Conservation (phyloP, 805 yeast genomes). For the Yarrowia phangngaensis region DNA sequence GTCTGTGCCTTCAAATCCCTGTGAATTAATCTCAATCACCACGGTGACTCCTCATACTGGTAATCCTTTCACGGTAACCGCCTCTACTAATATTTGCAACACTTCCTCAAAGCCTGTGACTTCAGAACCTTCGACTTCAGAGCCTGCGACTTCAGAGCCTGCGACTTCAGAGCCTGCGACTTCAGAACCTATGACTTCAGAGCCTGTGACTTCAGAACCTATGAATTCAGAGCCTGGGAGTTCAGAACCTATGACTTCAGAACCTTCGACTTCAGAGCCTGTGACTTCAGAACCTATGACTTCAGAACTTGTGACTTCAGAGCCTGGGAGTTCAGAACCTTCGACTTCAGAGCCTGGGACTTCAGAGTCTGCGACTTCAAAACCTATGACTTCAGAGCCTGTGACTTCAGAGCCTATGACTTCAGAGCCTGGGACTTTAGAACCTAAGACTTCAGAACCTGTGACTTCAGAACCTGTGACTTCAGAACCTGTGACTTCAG, state of each 20-base stretch:
- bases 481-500: not conserved
- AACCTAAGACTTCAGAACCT: not conserved
- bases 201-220: slow-evolving; percentile 2
- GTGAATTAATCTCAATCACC: not conserved
- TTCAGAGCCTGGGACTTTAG: not conserved
- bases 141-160: too few species aligned
- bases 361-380: too few species aligned
- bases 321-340: not conserved
- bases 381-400: not conserved
- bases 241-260: not conserved
- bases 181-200: not conserved
- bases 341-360: not conserved
- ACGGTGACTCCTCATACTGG: not conserved
- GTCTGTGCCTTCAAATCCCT: too few species aligned
- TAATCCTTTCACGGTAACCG: not conserved
- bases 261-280: not conserved
- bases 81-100: not conserved
- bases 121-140: not conserved
- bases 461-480: not conserved
- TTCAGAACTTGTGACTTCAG: too few species aligned
- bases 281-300: not conserved
- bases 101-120: not conserved
- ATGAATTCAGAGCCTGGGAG: not conserved
- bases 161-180: not conserved
- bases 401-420: not conserved